Percentiles rank a stretch among this genome's conserved stretches.
These are phyloP conservation scores for Albophoma yamanashiensis DNA, from an alignment of 2,329 filamentous ascomycete species.

Conservation along the genomic window DNA sequence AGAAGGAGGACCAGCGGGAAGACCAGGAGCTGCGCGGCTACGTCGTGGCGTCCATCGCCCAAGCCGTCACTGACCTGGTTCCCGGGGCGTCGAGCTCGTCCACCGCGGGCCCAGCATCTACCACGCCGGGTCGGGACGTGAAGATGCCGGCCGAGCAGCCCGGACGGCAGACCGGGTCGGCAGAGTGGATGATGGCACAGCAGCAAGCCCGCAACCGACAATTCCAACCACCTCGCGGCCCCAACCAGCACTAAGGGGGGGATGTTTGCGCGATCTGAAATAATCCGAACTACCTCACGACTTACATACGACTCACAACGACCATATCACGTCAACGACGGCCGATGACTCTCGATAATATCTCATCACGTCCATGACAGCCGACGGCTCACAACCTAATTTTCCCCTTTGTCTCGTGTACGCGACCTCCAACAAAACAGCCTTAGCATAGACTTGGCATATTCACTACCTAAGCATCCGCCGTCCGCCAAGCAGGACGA, in stretches of 20 bases:
- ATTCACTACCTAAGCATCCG: slow-evolving; percentile 12
- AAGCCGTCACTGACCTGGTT: slow-evolving; percentile 59
- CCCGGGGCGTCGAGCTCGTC: slow-evolving; percentile 30
- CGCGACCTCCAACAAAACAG: not conserved
- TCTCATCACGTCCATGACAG: slow-evolving; percentile 4
- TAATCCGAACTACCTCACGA: slow-evolving; percentile 1
- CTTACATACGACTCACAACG: slow-evolving; percentile 11
- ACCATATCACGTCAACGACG: slow-evolving; percentile 3
- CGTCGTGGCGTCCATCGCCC: slow-evolving; percentile 62
- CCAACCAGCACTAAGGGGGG: slow-evolving; percentile 17
- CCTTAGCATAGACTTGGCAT: slow-evolving; percentile 23
- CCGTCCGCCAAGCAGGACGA: slow-evolving; percentile 6
- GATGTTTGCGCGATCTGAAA: not conserved
- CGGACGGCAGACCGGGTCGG: slow-evolving; percentile 37
- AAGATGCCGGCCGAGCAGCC: slow-evolving; percentile 52
- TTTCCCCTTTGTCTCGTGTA: not conserved
- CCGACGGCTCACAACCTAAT: not conserved
- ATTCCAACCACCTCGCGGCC: slow-evolving; percentile 34
- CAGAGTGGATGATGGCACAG: slow-evolving; percentile 40
- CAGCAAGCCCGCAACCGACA: slow-evolving; percentile 29
- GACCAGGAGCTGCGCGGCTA: slow-evolving; percentile 65
- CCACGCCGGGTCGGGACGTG: slow-evolving; percentile 36
- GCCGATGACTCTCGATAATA: not conserved
- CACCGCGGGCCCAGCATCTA: slow-evolving; percentile 9
- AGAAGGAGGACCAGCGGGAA: slow-evolving; percentile 70